phyloP scores from a whole-genome alignment of 2,329 filamentous ascomycete genomes.

The Talaromyces sp. region DNA sequence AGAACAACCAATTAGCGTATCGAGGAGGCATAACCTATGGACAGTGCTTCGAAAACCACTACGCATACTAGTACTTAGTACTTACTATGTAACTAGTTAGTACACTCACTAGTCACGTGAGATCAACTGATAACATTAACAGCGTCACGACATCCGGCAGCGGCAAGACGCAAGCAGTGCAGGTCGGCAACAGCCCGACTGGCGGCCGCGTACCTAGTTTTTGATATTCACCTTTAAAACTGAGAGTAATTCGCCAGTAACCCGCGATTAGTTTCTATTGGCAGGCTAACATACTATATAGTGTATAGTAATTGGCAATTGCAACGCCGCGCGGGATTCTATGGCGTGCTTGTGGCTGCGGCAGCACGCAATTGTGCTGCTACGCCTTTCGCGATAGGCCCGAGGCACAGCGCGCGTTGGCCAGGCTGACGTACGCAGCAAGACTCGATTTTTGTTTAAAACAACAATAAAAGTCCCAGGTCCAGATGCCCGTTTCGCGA shows the following conservation, averaged over 20 bases:
- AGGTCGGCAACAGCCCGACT: neutral
- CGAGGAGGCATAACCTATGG: too few species aligned
- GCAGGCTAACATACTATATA: neutral
- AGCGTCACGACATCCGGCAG: neutral
- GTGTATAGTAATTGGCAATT: neutral
- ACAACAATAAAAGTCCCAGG: neutral
- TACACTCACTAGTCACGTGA: neutral
- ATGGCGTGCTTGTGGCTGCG: constrained; percentile 1
- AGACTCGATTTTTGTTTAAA: neutral
- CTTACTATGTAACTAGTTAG: too few species aligned
- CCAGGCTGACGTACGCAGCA: neutral
- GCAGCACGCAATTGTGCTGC: neutral
- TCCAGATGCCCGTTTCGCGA: neutral
- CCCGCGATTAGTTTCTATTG: neutral
- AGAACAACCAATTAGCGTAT: neutral
- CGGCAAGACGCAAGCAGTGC: neutral
- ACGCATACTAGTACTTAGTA: too few species aligned
- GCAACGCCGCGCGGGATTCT: neutral
- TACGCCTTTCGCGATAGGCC: neutral
- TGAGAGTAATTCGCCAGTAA: neutral
- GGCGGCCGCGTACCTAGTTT: neutral
- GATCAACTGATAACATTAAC: neutral
- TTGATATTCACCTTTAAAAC: neutral
- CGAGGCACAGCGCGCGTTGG: neutral
- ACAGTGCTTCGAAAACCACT: too few species aligned